Evolutionary conservation across 257 asterid genomes (phyloP).

Genomic region (Nicotiana obtusifolia): DNA sequence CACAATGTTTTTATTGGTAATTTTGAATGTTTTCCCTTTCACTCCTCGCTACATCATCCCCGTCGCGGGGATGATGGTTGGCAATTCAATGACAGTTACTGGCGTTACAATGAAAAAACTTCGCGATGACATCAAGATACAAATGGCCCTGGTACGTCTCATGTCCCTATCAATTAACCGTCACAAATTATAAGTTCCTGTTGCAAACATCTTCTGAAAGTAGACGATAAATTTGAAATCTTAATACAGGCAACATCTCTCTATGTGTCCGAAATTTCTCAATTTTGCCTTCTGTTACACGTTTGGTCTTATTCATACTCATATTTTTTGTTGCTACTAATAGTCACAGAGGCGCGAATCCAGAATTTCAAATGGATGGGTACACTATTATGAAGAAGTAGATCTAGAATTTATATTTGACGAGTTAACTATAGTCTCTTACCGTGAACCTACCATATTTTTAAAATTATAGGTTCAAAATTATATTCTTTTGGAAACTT

Average conservation of each 20-base stretch:
- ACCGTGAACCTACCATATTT: too few relatives aligned
- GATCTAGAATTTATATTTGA: too few relatives aligned
- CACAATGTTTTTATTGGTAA: constrained; percentile 54
- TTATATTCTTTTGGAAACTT: too few relatives aligned
- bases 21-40: constrained; percentile 72
- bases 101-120: constrained; percentile 92
- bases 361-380: too few relatives aligned
- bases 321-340: background rate
- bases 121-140: constrained; percentile 85
- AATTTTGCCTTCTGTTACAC: background rate
- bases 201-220: too few relatives aligned
- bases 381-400: too few relatives aligned
- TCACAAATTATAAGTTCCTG: too few relatives aligned
- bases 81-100: constrained; percentile 90
- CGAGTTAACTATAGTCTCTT: too few relatives aligned
- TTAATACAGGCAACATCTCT: background rate
- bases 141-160: constrained; percentile 45
- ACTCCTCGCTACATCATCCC: constrained; percentile 89
- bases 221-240: background rate
- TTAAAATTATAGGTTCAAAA: too few relatives aligned
- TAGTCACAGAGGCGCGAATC: too few relatives aligned
- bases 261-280: background rate
- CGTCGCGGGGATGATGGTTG: constrained; percentile 92
- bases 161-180: too few relatives aligned
- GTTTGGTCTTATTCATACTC: background rate